Percentiles rank a stretch among this genome's conserved stretches.
Evolutionary conservation across 2,329 filamentous ascomycete genomes (phyloP).

Genomic region (Sporothrix luriei): DNA sequence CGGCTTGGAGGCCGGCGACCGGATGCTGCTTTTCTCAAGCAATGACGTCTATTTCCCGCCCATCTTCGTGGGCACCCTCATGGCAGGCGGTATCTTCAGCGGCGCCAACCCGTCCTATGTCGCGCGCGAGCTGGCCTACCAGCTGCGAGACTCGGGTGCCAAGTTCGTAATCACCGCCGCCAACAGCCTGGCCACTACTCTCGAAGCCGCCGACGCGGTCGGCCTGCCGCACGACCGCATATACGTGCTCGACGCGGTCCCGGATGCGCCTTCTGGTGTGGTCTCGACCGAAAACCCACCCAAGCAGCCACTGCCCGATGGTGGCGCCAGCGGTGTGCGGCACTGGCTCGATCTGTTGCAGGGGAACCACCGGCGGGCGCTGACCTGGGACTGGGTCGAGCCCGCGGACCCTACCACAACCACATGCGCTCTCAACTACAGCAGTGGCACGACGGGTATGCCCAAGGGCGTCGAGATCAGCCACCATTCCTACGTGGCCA

Average conservation of each 20-base stretch:
- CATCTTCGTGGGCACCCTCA: slow-evolving; percentile 71
- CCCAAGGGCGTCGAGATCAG: slow-evolving; percentile 83
- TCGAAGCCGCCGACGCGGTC: slow-evolving; percentile 64
- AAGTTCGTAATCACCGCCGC: slow-evolving; percentile 67
- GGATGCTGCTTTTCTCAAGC: slow-evolving; percentile 71
- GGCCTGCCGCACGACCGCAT: slow-evolving; percentile 59
- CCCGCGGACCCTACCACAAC: slow-evolving; percentile 53
- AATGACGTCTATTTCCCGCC: slow-evolving; percentile 74
- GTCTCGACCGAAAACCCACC: slow-evolving; percentile 28
- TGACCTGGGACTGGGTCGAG: slow-evolving; percentile 65
- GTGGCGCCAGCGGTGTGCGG: slow-evolving; percentile 39
- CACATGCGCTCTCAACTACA: slow-evolving; percentile 76
- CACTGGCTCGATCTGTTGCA: slow-evolving; percentile 68
- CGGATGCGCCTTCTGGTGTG: slow-evolving; percentile 44
- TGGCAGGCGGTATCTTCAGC: slow-evolving; percentile 77
- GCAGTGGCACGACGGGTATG: slow-evolving; percentile 75
- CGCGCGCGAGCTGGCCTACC: slow-evolving; percentile 71
- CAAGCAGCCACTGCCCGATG: neutral
- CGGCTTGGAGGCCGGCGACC: slow-evolving; percentile 68
- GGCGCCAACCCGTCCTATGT: slow-evolving; percentile 58
- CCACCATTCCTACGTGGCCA: slow-evolving; percentile 76
- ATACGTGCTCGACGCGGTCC: slow-evolving; percentile 65
- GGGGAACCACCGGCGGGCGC: slow-evolving; percentile 51
- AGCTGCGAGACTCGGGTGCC: slow-evolving; percentile 71
- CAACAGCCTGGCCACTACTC: slow-evolving; percentile 60